Conservation (phyloP, 106 monocot genomes). For the Acorus calamus region DNA sequence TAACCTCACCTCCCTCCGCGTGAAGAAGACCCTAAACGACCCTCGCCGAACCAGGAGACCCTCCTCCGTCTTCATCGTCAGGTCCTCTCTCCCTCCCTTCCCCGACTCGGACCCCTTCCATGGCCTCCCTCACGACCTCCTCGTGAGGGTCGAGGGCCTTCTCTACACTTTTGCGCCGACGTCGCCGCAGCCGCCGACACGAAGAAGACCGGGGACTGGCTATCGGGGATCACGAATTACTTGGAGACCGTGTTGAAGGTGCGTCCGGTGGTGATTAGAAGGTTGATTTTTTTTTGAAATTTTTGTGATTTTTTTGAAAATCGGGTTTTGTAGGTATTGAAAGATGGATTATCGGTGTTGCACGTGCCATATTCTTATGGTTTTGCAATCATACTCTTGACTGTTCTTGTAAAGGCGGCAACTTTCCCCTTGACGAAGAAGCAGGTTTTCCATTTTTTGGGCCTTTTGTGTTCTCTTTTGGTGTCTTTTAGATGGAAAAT, state of each 20-base stretch:
- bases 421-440: slow-evolving; percentile 95
- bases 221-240: slow-evolving; percentile 62
- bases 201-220: slow-evolving; percentile 60
- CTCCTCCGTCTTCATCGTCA: too few relatives aligned
- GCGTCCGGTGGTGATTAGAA: not conserved
- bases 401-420: slow-evolving; percentile 77
- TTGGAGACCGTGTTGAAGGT: slow-evolving; percentile 83
- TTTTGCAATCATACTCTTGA: slow-evolving; percentile 92
- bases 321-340: slow-evolving; percentile 50
- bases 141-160: slow-evolving; percentile 35
- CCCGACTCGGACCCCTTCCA: too few relatives aligned
- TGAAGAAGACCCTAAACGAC: slow-evolving; percentile 38
- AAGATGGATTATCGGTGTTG: slow-evolving; percentile 72
- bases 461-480: not conserved
- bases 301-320: not conserved
- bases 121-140: slow-evolving; percentile 5
- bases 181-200: slow-evolving; percentile 38
- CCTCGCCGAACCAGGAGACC: too few relatives aligned
- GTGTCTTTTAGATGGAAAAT: not conserved
- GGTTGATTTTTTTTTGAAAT: not conserved
- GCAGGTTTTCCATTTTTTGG: slow-evolving; percentile 36
- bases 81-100: too few relatives aligned
- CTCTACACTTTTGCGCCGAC: slow-evolving; percentile 73
- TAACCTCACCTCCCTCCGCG: too few relatives aligned
- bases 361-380: slow-evolving; percentile 97